Conservation (phyloP, 129 eudicot genomes). For the Mikania micrantha region DNA sequence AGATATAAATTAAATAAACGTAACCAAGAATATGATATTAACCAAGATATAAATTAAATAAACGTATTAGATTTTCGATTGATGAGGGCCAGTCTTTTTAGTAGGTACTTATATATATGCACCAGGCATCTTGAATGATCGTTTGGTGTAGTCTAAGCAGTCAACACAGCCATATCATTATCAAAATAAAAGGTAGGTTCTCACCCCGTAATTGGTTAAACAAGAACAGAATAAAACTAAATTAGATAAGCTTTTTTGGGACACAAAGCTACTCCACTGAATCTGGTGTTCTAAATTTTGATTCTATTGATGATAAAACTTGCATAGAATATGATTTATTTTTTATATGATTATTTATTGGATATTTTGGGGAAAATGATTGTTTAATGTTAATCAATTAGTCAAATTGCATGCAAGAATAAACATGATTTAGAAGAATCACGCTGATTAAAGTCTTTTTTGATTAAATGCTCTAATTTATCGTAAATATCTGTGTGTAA, state of each 20-base stretch:
- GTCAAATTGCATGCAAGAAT: too few relatives aligned
- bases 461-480: too few relatives aligned
- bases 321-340: background rate
- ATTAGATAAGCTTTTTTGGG: background rate
- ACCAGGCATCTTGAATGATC: constrained; percentile 5
- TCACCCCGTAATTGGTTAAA: constrained; percentile 28
- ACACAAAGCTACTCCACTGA: constrained; percentile 24
- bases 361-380: too few relatives aligned
- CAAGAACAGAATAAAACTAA: constrained; percentile 28
- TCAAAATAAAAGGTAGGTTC: constrained; percentile 28
- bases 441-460: too few relatives aligned
- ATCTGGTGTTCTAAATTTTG: background rate
- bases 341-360: too few relatives aligned
- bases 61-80: constrained; percentile 7
- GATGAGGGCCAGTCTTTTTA: constrained; percentile 13
- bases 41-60: constrained; percentile 8
- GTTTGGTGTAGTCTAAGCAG: constrained; percentile 20
- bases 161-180: constrained; percentile 16
- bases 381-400: too few relatives aligned
- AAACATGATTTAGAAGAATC: too few relatives aligned
- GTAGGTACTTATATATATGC: background rate
- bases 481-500: too few relatives aligned
- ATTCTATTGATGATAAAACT: background rate
- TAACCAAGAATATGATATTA: constrained; percentile 5
- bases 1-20: background rate